A percentile compares a stretch with the other conserved stretches of the same genome.
Evolutionary conservation across 192 early-diverging fungal species (phyloP).

Genomic region (Hyaloraphidium curvatum): DNA sequence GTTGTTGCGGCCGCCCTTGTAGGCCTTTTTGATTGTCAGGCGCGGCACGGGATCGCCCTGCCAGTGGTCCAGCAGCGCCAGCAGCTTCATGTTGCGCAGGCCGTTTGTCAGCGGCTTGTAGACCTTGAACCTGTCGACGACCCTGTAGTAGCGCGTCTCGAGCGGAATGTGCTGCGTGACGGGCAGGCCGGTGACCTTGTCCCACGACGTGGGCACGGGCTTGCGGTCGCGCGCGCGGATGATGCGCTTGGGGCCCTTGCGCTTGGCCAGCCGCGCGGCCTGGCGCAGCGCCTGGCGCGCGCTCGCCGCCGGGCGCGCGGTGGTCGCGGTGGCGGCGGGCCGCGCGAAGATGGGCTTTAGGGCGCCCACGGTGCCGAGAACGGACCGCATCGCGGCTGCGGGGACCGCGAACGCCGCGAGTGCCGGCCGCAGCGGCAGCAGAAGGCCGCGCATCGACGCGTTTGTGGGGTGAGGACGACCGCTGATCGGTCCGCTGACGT

Average conservation of each 20-base stretch:
- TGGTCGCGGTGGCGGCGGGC: not conserved
- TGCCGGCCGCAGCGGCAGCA: no score
- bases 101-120: slow-evolving; percentile 79
- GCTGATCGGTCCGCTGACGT: no score
- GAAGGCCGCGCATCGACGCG: no score
- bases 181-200: not conserved
- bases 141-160: slow-evolving; percentile 20
- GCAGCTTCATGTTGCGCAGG: slow-evolving; percentile 61
- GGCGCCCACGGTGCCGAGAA: not conserved
- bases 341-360: not conserved
- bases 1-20: slow-evolving; percentile 72
- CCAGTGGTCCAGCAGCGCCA: slow-evolving; percentile 67
- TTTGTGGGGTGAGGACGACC: no score
- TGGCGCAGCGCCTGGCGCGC: not conserved
- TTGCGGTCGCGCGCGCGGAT: not conserved
- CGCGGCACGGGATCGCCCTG: slow-evolving; percentile 64
- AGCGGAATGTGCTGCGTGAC: not conserved
- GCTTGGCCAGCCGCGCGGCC: not conserved
- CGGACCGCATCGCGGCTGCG: no score
- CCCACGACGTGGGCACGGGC: not conserved
- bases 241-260: not conserved
- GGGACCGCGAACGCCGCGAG: no score
- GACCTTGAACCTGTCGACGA: slow-evolving; percentile 70
- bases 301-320: not conserved
- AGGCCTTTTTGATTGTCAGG: slow-evolving; percentile 63